Percentiles rank a stretch among this genome's conserved stretches.
These are phyloP conservation scores for Coemansia sp. DNA, from an alignment of 192 early-diverging fungal species.

Conservation along the genomic window DNA sequence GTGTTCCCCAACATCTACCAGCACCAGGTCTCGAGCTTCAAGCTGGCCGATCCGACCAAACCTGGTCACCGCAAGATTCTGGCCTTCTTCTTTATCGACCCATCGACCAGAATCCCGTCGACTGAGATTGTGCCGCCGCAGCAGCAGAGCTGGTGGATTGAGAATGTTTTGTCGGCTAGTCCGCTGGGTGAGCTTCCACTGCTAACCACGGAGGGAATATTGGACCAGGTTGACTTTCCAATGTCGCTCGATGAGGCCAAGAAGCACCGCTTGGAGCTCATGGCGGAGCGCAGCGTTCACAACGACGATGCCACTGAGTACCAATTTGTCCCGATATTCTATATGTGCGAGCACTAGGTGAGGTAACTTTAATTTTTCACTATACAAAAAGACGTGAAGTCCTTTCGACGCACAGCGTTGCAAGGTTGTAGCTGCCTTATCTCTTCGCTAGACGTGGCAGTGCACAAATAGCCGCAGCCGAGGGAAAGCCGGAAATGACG, in stretches of 20 bases:
- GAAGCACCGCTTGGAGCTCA: conserved; percentile 43
- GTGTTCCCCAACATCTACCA: conserved; percentile 76
- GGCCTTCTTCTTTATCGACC: conserved; percentile 72
- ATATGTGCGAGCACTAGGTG: conserved; percentile 32
- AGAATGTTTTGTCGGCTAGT: background rate
- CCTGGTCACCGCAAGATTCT: conserved; percentile 71
- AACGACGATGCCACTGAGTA: conserved; percentile 2
- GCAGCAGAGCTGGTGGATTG: conserved; percentile 57
- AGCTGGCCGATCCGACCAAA: conserved; percentile 60
- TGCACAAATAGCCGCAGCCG: background rate
- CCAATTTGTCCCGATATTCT: conserved; percentile 16
- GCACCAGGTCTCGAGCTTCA: conserved; percentile 67
- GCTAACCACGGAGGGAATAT: conserved; percentile 15
- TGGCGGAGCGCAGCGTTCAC: conserved; percentile 41
- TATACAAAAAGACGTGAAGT: background rate
- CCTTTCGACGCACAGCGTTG: background rate
- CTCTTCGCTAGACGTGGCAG: background rate
- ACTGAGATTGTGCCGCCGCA: conserved; percentile 70
- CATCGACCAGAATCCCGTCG: conserved; percentile 55
- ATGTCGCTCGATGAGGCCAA: conserved; percentile 53
- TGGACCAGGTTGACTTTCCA: conserved; percentile 22
- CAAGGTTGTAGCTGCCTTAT: background rate
- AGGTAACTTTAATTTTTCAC: background rate
- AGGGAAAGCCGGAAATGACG: conserved; percentile 6
- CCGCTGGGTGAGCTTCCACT: conserved; percentile 25